Conservation (phyloP, 495 filamentous ascomycete genomes). For the Neurospora tetrasperma region DNA sequence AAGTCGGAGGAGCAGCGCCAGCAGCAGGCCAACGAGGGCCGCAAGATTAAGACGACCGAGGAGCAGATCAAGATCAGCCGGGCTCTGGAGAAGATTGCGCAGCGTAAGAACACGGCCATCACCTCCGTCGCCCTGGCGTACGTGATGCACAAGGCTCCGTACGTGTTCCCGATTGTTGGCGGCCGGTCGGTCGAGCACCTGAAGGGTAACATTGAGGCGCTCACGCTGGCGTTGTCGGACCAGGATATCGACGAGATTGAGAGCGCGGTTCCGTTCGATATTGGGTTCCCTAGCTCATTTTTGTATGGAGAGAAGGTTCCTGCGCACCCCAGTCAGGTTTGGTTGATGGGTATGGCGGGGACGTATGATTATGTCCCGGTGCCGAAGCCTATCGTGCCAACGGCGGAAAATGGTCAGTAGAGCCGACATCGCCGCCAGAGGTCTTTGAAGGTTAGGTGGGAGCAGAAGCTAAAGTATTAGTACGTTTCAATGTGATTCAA, state of each 20-base stretch:
- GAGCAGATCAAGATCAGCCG: constrained; percentile 41
- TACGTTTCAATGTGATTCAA: background rate
- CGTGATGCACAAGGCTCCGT: constrained; percentile 60
- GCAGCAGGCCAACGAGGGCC: constrained; percentile 15
- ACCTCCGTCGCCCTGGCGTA: constrained; percentile 62
- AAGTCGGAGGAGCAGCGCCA: constrained; percentile 39
- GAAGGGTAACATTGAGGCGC: constrained; percentile 57
- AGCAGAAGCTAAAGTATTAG: background rate
- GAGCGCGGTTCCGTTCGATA: constrained; percentile 46
- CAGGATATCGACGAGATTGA: constrained; percentile 61
- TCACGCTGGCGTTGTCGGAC: constrained; percentile 43
- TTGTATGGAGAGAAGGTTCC: constrained; percentile 32
- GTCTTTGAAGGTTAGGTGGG: background rate
- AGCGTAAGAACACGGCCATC: constrained; percentile 39
- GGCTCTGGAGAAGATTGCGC: constrained; percentile 49
- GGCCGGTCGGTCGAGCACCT: constrained; percentile 49
- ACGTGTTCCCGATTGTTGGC: constrained; percentile 69
- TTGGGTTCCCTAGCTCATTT: constrained; percentile 51
- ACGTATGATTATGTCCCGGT: constrained; percentile 35
- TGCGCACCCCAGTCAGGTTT: constrained; percentile 31
- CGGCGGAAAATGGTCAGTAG: constrained; percentile 23
- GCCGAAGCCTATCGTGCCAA: constrained; percentile 22
- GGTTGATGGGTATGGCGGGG: constrained; percentile 33
- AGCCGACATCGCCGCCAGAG: background rate
- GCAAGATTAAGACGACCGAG: constrained; percentile 14